Base-by-base conservation (phyloP, 202 grass and related monocot genomes). In the Setaria italica region DNA sequence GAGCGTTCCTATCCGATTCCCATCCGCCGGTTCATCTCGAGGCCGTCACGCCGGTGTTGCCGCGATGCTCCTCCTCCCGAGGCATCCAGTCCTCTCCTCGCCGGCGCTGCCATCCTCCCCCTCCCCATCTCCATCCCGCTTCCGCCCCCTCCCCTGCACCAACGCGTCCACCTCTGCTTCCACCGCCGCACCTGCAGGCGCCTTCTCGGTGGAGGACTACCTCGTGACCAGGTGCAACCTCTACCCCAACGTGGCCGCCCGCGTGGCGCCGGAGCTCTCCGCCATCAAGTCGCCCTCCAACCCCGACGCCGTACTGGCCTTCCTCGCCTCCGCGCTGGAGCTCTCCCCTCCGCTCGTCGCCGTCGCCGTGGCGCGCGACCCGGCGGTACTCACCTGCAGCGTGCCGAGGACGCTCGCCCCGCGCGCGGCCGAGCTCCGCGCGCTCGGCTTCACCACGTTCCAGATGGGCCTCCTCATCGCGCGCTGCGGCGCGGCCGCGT, bases 271-370 rank as follows among this genome's bases (percentile, higher is more conserved):
- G 64, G 51, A 60, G 60, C 76, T 87, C 49, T 39, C 69, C 42
- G 63, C 67, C 59, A 57, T 91, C 53, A 83, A 37, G 55, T 87
- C 86, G 11, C 62, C 85, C 56, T 35, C 76, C 63, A 88, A 49
- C 29, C 78, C 72, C 13, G 86, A 86, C 73, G 70, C 86, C 29
- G 86, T 88, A 39, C 49, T 88, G 15, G 15, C 37, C 14, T 88
- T 83, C 84, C 32, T 85, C 57, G 72, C 41, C 49, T 14, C n/a
- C 32, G 21, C 8, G 72, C 77, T 77, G 35, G 82, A 63, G 15
- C 71, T 85, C 60, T 45, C 82, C 70, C 46, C 59, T 14, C 47
- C 57, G 34, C 71, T 84, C 72, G 20, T 76, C n/a, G 82, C 82
- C 20, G 62, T 77, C 15, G 48, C 62, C 37, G n/a, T 85, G 14